These are phyloP conservation scores for Lasiosphaeria miniovina DNA, from an alignment of 495 filamentous ascomycete genomes.

Conservation along the genomic window DNA sequence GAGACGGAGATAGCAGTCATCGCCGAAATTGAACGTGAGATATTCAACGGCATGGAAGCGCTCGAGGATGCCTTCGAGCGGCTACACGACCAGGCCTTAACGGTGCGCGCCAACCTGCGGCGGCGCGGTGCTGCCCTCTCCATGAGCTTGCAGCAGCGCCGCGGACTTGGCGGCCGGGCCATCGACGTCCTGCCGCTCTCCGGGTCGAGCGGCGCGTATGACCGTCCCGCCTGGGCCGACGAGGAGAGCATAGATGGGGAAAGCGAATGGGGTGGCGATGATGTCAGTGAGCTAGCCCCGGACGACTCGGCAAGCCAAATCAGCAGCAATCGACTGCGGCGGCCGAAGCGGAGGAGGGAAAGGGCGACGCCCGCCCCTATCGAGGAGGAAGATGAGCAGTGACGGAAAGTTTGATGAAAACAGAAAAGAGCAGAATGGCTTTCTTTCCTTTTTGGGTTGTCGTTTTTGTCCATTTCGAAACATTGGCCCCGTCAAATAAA, in stretches of 20 bases:
- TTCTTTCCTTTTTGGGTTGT: neutral
- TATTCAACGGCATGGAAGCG: conserved; percentile 88
- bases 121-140: conserved; percentile 76
- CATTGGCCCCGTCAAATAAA: no score
- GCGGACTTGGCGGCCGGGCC: conserved; percentile 17
- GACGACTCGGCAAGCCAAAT: conserved; percentile 85
- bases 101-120: conserved; percentile 72
- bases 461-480: neutral
- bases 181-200: conserved; percentile 45
- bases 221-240: conserved; percentile 45
- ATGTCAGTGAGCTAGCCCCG: conserved; percentile 69
- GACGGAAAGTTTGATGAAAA: neutral
- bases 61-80: conserved; percentile 95
- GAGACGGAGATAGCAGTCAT: conserved; percentile 88
- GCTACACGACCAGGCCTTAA: conserved; percentile 79
- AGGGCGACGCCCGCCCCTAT: conserved; percentile 79
- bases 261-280: conserved; percentile 63
- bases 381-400: conserved; percentile 63
- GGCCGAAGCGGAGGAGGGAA: conserved; percentile 69
- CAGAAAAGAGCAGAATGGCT: neutral
- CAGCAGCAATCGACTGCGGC: conserved; percentile 64
- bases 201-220: conserved; percentile 36
- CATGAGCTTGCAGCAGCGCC: conserved; percentile 71
- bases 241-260: conserved; percentile 52
- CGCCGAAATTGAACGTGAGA: conserved; percentile 88